Conservation (phyloP, 148 eudicot genomes). For the Pouteria glomerata region DNA sequence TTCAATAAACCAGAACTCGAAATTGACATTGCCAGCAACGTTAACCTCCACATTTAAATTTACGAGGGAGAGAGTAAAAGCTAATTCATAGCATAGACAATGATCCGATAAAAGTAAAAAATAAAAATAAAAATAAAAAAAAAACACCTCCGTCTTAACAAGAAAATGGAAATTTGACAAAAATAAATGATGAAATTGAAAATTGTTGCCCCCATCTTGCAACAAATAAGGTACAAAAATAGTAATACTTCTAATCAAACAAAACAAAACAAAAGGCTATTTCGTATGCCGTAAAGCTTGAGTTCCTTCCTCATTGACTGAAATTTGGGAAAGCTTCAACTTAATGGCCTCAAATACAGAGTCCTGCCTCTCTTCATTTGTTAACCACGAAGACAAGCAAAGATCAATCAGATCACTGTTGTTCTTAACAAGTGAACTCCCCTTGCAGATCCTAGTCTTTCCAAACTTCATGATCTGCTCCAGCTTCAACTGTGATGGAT, state of each 20-base stretch:
- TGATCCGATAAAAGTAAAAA: too few species aligned
- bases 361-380: constrained; percentile 59
- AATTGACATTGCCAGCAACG: too few species aligned
- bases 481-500: constrained; percentile 64
- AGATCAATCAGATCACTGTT: constrained; percentile 37
- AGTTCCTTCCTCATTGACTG: constrained; percentile 21
- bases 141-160: neutral
- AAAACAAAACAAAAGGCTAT: neutral
- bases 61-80: too few species aligned
- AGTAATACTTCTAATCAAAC: too few species aligned
- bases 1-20: too few species aligned
- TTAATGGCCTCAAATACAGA: constrained; percentile 48
- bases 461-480: constrained; percentile 52
- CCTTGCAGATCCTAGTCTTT: constrained; percentile 24
- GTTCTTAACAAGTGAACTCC: constrained; percentile 13
- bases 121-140: too few species aligned
- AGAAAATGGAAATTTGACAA: neutral
- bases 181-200: neutral
- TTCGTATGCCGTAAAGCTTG: constrained; percentile 4
- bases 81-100: too few species aligned
- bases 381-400: constrained; percentile 60
- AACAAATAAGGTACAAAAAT: constrained; percentile 1
- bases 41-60: too few species aligned
- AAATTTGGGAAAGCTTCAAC: constrained; percentile 37
- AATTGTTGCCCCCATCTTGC: neutral